phyloP scores from a whole-genome alignment of 1,139 yeast genomes.

The Hansenula sp. region DNA sequence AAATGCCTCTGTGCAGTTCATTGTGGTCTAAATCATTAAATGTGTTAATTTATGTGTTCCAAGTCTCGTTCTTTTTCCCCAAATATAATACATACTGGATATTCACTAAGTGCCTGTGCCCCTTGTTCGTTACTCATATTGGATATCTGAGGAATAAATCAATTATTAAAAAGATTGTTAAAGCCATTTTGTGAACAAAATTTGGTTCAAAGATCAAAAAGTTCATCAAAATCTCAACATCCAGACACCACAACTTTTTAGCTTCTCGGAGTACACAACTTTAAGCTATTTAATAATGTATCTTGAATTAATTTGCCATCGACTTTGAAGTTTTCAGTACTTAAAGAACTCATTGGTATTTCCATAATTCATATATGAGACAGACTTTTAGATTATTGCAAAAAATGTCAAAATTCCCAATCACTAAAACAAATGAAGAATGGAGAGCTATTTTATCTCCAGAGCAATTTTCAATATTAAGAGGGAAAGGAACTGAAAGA shows the following conservation, averaged over 20 bases:
- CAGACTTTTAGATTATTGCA: conserved; percentile 1
- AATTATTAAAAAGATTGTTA: too few species aligned
- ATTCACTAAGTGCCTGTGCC: not conserved
- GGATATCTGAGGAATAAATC: too few species aligned
- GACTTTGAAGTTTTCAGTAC: not conserved
- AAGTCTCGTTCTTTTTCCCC: too few species aligned
- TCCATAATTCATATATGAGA: not conserved
- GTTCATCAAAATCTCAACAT: not conserved
- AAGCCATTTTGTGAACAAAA: too few species aligned
- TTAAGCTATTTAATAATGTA: too few species aligned
- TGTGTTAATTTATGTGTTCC: too few species aligned
- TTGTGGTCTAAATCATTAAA: conserved; percentile 30
- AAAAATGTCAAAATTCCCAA: conserved; percentile 14
- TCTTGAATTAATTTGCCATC: too few species aligned
- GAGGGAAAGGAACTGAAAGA: conserved; percentile 80
- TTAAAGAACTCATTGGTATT: not conserved
- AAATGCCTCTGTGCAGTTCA: conserved; percentile 76
- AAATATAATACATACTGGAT: not conserved
- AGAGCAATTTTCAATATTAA: conserved; percentile 71
- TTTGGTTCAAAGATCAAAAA: not conserved
- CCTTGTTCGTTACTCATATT: not conserved
- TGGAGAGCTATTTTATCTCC: conserved; percentile 82
- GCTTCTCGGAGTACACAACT: not conserved
- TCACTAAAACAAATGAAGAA: conserved; percentile 51
- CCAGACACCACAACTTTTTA: not conserved